A percentile compares a stretch with the other conserved stretches of the same genome.
These are phyloP conservation scores for Coleophoma cylindrospora DNA, from an alignment of 2,329 filamentous ascomycete species.

Conservation along the genomic window DNA sequence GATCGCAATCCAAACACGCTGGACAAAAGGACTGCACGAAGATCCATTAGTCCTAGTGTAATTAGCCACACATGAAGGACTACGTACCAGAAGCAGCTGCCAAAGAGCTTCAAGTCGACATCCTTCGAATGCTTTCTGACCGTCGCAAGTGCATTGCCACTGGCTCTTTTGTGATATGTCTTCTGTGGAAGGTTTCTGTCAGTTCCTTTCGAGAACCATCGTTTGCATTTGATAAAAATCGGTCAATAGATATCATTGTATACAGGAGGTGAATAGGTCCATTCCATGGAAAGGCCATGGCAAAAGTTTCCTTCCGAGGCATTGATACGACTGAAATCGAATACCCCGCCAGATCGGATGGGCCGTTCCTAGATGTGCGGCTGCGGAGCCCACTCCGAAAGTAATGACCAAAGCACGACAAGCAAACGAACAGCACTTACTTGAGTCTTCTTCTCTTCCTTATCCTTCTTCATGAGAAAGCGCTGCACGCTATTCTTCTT, in stretches of 20 bases:
- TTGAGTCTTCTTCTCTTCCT: constrained; percentile 56
- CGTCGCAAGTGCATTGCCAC: constrained; percentile 64
- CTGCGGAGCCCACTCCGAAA: too few relatives aligned
- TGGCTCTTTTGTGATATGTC: constrained; percentile 66
- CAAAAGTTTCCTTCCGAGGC: too few relatives aligned
- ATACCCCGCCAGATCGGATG: too few relatives aligned
- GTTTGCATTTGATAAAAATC: too few relatives aligned
- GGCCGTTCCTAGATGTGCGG: too few relatives aligned
- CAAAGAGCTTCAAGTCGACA: constrained; percentile 69
- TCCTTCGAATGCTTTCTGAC: constrained; percentile 67
- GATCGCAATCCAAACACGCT: constrained; percentile 84
- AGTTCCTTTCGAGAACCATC: too few relatives aligned
- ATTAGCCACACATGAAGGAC: background rate
- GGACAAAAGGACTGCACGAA: constrained; percentile 63
- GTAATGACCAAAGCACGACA: background rate
- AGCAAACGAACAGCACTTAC: constrained; percentile 33
- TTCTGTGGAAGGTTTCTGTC: constrained; percentile 41
- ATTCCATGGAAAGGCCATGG: too few relatives aligned
- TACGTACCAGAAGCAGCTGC: constrained; percentile 75
- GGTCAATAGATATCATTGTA: too few relatives aligned
- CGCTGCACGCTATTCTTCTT: constrained; percentile 77
- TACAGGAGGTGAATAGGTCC: too few relatives aligned
- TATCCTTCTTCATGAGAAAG: constrained; percentile 57
- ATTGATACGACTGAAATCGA: too few relatives aligned
- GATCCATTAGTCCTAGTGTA: background rate